Evolutionary conservation across 2,329 filamentous ascomycete genomes (phyloP), one percentile per base, ranked within the genome.

Genomic region (Volutella citrinella): DNA sequence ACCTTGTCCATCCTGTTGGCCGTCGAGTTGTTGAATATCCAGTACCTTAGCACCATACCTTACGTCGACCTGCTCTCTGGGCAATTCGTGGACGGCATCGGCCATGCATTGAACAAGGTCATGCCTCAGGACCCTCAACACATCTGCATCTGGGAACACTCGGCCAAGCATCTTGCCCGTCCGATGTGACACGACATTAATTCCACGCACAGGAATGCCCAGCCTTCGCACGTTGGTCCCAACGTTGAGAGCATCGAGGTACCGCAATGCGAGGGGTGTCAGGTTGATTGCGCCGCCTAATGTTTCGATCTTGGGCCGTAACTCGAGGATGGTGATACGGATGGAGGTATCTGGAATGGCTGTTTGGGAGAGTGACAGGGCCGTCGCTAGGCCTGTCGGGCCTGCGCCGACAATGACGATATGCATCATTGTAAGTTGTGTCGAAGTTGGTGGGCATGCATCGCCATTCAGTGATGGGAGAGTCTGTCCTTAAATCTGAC

Each of bases 321-420:
- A 60, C 47, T 75, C 72, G 45, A 65, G 72, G 37, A 76, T 60
- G 24, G 63, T 66, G 46, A 73, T 36, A 32, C 27, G 43, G 10
- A 49, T 17, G 6, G 37, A 32, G 6, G 36, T 19, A 5, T 36
- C 63, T 17, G 53, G 27, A 17, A 65, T 61, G 7, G 52, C 39
- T 48, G 64, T 66, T 40, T 68, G 65, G 22, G 62, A 64, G 32
- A 73, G 59, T 10, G 70, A 60, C 26, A 74, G 57, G 13, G 74
- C 71, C 26, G 69, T 66, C 12, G 68, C 58, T 18, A 75, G 62
- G 22, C 72, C 73, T 13, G 70, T 64, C 17, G 74, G 69, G 16
- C 72, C 72, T 7, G 67, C 70, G 23, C 72, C 72, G 27, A 76
- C 57, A 34, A 76, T 66, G 43, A 73, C 23, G 22, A 53, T 29